A percentile compares a stretch with the other conserved stretches of the same genome.
Evolutionary conservation across 2,329 filamentous ascomycete genomes (phyloP).

Genomic region (Diaporthe sp.): DNA sequence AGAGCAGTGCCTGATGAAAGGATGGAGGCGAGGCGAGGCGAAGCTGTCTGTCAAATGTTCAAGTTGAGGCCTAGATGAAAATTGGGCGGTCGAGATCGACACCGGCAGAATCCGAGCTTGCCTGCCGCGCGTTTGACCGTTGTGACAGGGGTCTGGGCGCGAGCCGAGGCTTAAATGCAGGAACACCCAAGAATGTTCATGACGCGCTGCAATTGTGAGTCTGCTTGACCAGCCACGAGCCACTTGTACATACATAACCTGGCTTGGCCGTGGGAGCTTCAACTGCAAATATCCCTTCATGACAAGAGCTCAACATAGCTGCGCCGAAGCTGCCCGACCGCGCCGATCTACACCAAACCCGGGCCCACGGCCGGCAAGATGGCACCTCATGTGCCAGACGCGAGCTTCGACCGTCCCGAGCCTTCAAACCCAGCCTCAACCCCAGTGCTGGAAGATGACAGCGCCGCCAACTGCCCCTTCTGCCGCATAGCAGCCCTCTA

Average conservation of each 20-base stretch:
- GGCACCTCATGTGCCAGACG: conserved; percentile 38
- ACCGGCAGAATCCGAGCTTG: conserved; percentile 39
- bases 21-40: background rate
- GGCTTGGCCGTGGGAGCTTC: background rate
- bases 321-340: background rate
- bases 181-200: background rate
- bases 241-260: background rate
- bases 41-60: background rate
- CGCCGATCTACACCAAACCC: background rate
- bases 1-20: background rate
- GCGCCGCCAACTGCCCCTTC: conserved; percentile 67
- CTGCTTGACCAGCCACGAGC: background rate
- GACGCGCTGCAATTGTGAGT: conserved; percentile 15
- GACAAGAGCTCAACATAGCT: background rate
- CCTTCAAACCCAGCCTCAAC: conserved; percentile 31
- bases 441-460: conserved; percentile 27
- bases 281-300: background rate
- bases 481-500: conserved; percentile 70
- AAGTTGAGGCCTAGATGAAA: conserved; percentile 32
- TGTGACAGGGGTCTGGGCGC: conserved; percentile 19
- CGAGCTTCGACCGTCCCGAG: conserved; percentile 30
- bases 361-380: conserved; percentile 10
- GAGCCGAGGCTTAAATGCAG: conserved; percentile 38
- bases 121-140: conserved; percentile 22
- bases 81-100: conserved; percentile 41